phyloP scores from a whole-genome alignment of 2,329 filamentous ascomycete species.

The Emmonsia crescens region DNA sequence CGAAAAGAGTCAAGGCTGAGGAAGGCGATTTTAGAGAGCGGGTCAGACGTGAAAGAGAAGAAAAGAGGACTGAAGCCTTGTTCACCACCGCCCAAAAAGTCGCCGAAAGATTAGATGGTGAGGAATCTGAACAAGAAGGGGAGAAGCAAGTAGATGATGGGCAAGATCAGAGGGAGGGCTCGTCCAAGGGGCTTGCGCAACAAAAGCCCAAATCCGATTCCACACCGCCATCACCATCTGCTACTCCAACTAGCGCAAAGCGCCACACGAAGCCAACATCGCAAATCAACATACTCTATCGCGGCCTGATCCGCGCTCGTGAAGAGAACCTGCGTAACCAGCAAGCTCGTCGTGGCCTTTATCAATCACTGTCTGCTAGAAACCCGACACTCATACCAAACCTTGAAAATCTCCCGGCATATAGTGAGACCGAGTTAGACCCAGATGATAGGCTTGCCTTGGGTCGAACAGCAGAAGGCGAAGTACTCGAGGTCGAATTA shows the following conservation, averaged over 20 bases:
- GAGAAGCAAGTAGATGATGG: slow-evolving; percentile 12
- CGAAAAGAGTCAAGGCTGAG: slow-evolving; percentile 53
- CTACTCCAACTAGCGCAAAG: slow-evolving; percentile 12
- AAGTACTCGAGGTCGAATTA: slow-evolving; percentile 42
- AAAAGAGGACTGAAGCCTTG: slow-evolving; percentile 56
- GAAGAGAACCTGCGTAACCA: slow-evolving; percentile 59
- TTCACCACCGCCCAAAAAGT: slow-evolving; percentile 71
- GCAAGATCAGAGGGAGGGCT: slow-evolving; percentile 7
- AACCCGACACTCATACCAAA: slow-evolving; percentile 7
- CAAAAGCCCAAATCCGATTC: background rate
- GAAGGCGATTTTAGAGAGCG: slow-evolving; percentile 64
- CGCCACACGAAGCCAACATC: slow-evolving; percentile 45
- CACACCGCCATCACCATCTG: background rate
- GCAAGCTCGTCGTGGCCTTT: slow-evolving; percentile 53
- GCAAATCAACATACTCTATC: slow-evolving; percentile 67
- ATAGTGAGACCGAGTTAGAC: slow-evolving; percentile 57
- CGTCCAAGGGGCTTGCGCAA: slow-evolving; percentile 12
- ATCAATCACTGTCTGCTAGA: slow-evolving; percentile 46
- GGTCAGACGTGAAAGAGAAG: slow-evolving; percentile 59
- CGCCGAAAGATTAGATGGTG: slow-evolving; percentile 62
- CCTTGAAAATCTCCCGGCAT: slow-evolving; percentile 25
- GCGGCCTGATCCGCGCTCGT: slow-evolving; percentile 59
- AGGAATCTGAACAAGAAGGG: slow-evolving; percentile 26
- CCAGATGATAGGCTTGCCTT: slow-evolving; percentile 60
- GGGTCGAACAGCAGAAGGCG: slow-evolving; percentile 41